A percentile compares a stretch with the other conserved stretches of the same genome.
These are phyloP conservation scores for Pseudogymnoascus sp. DNA, from an alignment of 2,329 filamentous ascomycete genomes.

Conservation along the genomic window DNA sequence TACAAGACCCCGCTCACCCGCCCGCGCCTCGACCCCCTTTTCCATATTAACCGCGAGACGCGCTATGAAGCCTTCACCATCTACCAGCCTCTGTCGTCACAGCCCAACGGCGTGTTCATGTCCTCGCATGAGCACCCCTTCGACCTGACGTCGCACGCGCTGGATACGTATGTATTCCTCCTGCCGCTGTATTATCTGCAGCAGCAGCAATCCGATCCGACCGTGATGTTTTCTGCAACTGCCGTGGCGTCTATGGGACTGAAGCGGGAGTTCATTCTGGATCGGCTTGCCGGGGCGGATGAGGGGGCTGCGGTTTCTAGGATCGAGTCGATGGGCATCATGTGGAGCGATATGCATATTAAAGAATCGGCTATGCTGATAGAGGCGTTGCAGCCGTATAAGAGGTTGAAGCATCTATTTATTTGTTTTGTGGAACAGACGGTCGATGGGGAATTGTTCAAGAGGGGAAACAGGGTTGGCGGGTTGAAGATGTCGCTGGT, in stretches of 20 bases:
- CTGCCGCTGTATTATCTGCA: neutral
- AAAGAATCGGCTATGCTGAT: neutral
- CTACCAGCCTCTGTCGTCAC: neutral
- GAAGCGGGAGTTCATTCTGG: neutral
- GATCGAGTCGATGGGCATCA: neutral
- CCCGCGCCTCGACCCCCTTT: neutral
- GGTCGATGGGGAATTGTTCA: neutral
- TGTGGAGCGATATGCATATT: slow-evolving; percentile 2
- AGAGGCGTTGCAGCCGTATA: neutral
- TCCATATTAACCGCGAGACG: slow-evolving; percentile 2
- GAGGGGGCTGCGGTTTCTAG: neutral
- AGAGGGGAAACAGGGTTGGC: neutral
- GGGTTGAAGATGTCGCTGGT: neutral
- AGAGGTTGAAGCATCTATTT: neutral
- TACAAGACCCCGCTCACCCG: neutral
- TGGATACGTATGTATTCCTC: neutral
- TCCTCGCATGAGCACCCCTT: neutral
- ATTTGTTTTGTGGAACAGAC: neutral
- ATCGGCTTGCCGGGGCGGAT: neutral
- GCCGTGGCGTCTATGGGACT: neutral
- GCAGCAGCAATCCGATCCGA: neutral
- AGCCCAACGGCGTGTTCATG: neutral
- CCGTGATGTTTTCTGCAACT: neutral
- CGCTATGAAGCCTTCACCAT: neutral
- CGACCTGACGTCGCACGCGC: neutral